Percentiles rank a stretch among this genome's conserved stretches.
Evolutionary conservation across 2,329 filamentous ascomycete species (phyloP).

Genomic region (Hirsutella thompsonii): DNA sequence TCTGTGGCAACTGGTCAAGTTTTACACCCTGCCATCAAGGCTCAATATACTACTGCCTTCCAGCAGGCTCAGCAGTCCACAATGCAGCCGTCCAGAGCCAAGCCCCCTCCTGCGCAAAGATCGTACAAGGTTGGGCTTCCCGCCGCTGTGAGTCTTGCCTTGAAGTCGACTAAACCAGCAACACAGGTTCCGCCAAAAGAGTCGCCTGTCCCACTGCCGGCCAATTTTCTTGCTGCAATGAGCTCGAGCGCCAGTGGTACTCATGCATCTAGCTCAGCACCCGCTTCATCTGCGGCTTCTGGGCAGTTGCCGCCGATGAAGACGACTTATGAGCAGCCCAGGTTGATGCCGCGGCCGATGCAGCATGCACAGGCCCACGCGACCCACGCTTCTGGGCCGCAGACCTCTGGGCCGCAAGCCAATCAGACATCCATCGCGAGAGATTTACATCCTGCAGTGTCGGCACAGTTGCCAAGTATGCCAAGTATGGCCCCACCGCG

Average conservation of each 20-base stretch:
- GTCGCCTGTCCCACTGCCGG: slow-evolving; percentile 30
- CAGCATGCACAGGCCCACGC: background rate
- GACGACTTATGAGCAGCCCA: background rate
- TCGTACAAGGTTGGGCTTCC: slow-evolving; percentile 19
- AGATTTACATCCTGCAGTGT: slow-evolving; percentile 14
- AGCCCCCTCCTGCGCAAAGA: slow-evolving; percentile 13
- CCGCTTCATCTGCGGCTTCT: background rate
- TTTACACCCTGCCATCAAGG: background rate
- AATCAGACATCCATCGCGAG: background rate
- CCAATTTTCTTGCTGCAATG: slow-evolving; percentile 29
- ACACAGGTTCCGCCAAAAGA: slow-evolving; percentile 24
- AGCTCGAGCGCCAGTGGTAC: slow-evolving; percentile 13
- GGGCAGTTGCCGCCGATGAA: background rate
- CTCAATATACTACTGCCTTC: background rate
- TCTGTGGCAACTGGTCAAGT: slow-evolving; percentile 1
- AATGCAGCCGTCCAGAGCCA: slow-evolving; percentile 10
- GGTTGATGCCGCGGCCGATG: background rate
- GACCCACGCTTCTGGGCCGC: no score
- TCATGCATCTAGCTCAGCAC: background rate
- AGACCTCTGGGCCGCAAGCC: background rate
- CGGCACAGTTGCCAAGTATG: slow-evolving; percentile 12
- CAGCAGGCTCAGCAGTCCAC: background rate
- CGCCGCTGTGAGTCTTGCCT: slow-evolving; percentile 10
- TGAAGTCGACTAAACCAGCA: slow-evolving; percentile 15
- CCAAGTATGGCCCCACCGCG: slow-evolving; percentile 4